A percentile compares a stretch with the other conserved stretches of the same genome.
Conservation (phyloP, 1,284 basidiomycete species). For the Pholiota adiposa region DNA sequence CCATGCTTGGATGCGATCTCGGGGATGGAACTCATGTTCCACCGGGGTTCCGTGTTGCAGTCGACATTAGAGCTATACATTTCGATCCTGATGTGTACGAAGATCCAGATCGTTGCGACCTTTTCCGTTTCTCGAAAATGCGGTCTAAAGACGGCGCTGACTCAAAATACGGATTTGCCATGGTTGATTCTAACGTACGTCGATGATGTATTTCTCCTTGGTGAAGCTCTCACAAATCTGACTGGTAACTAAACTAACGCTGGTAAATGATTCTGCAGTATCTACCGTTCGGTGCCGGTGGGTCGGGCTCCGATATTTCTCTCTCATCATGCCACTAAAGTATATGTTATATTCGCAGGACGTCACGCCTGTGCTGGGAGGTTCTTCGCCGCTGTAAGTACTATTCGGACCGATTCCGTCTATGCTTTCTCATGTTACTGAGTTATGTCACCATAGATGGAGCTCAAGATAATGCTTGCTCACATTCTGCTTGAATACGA, state of each 20-base stretch:
- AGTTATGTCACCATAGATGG: slow-evolving; percentile 28
- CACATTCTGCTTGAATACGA: slow-evolving; percentile 42
- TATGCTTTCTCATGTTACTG: slow-evolving; percentile 4
- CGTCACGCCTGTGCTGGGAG: slow-evolving; percentile 41
- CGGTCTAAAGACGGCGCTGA: slow-evolving; percentile 31
- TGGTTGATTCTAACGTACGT: slow-evolving; percentile 37
- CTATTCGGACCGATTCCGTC: slow-evolving; percentile 3
- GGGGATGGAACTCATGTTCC: slow-evolving; percentile 49
- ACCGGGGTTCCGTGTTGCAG: slow-evolving; percentile 43
- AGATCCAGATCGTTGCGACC: slow-evolving; percentile 43
- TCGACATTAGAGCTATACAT: slow-evolving; percentile 47
- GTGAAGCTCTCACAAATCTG: slow-evolving; percentile 1
- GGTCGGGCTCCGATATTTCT: slow-evolving; percentile 10
- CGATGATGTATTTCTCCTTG: slow-evolving; percentile 6
- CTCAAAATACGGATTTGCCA: slow-evolving; percentile 36
- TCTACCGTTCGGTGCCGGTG: slow-evolving; percentile 40
- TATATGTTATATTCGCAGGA: slow-evolving; percentile 22
- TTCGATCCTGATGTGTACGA: slow-evolving; percentile 44
- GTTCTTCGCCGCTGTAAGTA: slow-evolving; percentile 39
- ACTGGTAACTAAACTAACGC: slow-evolving; percentile 4
- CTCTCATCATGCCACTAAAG: not conserved
- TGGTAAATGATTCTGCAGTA: slow-evolving; percentile 26
- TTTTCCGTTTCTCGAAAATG: slow-evolving; percentile 50
- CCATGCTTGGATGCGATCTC: slow-evolving; percentile 34
- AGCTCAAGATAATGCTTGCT: slow-evolving; percentile 41